A percentile compares a stretch with the other conserved stretches of the same genome.
Conservation (phyloP, 2,329 filamentous ascomycete species). For the Aspergillus cejpii region DNA sequence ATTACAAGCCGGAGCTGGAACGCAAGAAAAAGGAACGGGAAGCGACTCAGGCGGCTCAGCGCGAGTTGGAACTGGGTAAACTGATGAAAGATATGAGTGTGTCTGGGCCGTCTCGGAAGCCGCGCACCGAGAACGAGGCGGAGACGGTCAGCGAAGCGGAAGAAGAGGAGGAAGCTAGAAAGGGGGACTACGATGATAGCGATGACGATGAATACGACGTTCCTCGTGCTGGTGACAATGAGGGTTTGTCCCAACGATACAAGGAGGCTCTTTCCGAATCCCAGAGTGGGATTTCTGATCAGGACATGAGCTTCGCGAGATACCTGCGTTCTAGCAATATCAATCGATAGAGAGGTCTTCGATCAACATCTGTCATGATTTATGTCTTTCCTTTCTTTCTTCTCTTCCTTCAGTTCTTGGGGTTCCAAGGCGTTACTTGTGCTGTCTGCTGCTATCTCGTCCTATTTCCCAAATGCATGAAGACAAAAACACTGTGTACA, state of each 20-base stretch:
- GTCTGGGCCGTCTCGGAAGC: conserved; percentile 33
- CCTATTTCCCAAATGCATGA: no score
- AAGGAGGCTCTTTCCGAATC: conserved; percentile 62
- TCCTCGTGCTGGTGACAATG: conserved; percentile 53
- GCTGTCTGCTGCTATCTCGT: no score
- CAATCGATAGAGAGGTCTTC: conserved; percentile 16
- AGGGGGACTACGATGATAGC: conserved; percentile 41
- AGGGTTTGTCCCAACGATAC: conserved; percentile 69
- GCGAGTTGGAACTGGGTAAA: conserved; percentile 78
- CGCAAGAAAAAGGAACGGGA: conserved; percentile 68
- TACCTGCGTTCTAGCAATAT: conserved; percentile 41
- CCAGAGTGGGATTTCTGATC: conserved; percentile 33
- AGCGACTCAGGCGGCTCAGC: conserved; percentile 60
- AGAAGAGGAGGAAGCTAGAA: conserved; percentile 44
- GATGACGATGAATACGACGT: conserved; percentile 55
- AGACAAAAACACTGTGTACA: no score
- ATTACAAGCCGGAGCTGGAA: conserved; percentile 90
- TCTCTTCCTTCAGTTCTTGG: not conserved
- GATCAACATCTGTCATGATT: not conserved
- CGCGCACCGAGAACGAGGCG: conserved; percentile 23
- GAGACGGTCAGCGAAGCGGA: conserved; percentile 47
- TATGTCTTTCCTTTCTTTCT: not conserved
- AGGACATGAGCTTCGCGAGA: conserved; percentile 48
- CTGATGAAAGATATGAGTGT: conserved; percentile 91
- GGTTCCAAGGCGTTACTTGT: not conserved